A percentile compares a stretch with the other conserved stretches of the same genome.
phyloP scores from a whole-genome alignment of 805 yeast genomes.

The Yamadazyma scolyti region DNA sequence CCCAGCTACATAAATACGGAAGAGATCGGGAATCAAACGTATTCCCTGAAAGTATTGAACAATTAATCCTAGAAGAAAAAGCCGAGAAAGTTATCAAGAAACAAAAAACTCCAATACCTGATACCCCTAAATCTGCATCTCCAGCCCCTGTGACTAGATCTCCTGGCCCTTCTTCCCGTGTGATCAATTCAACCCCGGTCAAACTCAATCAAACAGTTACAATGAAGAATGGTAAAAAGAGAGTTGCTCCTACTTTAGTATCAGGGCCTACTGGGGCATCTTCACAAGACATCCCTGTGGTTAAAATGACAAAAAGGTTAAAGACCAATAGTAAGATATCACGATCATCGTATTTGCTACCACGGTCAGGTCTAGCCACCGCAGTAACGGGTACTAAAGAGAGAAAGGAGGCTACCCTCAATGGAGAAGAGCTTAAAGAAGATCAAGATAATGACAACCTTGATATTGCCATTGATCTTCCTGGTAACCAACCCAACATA shows the following conservation, averaged over 20 bases:
- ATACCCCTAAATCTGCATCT: not conserved
- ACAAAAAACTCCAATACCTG: conserved; percentile 1
- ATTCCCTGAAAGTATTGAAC: conserved; percentile 84
- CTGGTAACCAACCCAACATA: conserved; percentile 16
- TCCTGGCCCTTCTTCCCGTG: conserved; percentile 3
- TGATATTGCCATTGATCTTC: conserved; percentile 36
- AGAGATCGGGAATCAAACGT: conserved; percentile 80
- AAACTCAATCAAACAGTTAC: conserved; percentile 44
- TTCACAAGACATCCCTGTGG: conserved; percentile 3
- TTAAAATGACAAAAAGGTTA: conserved; percentile 15
- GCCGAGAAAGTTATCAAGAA: conserved; percentile 1
- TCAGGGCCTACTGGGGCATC: conserved; percentile 31
- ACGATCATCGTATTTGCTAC: conserved; percentile 47
- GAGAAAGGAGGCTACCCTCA: conserved; percentile 13
- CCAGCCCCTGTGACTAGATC: not conserved
- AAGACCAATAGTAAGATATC: conserved; percentile 34
- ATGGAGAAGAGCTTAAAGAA: conserved; percentile 13
- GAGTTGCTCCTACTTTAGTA: conserved; percentile 69
- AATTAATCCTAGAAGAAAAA: conserved; percentile 66
- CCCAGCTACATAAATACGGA: conserved; percentile 78
- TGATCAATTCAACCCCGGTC: conserved; percentile 2
- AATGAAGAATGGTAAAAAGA: conserved; percentile 69
- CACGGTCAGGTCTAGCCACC: conserved; percentile 62
- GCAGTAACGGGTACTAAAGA: conserved; percentile 54
- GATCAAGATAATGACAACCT: conserved; percentile 47